phyloP scores from a whole-genome alignment of 139 green algal genomes.

The Zygnema circumcarinatum region DNA sequence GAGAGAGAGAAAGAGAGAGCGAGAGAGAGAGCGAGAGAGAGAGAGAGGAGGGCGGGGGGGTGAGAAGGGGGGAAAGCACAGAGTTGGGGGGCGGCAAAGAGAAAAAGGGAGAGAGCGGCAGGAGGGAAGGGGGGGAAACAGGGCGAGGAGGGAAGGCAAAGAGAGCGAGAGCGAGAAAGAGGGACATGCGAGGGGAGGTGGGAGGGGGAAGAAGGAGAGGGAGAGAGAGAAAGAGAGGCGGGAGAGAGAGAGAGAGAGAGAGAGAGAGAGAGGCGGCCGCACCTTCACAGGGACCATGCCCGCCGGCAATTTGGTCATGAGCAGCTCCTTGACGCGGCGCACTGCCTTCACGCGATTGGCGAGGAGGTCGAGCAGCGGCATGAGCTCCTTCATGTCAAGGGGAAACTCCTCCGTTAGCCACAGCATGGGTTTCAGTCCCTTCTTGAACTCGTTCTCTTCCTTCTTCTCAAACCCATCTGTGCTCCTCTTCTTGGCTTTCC shows the following conservation, averaged over 20 bases:
- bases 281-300: conserved; percentile 57
- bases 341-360: conserved; percentile 52
- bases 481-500: not conserved
- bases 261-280: not conserved
- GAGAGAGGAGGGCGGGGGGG: not conserved
- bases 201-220: not conserved
- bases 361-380: conserved; percentile 54
- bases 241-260: not conserved
- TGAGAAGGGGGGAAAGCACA: not conserved
- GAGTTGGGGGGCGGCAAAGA: not conserved
- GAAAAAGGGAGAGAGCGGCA: not conserved
- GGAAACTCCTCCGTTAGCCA: conserved; percentile 56
- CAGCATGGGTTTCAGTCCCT: conserved; percentile 55
- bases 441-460: conserved; percentile 50
- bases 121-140: conserved; percentile 3
- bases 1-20: not conserved
- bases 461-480: conserved; percentile 17
- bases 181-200: not conserved
- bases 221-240: not conserved
- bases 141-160: not conserved
- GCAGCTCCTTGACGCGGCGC: conserved; percentile 43
- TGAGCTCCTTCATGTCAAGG: conserved; percentile 45
- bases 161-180: not conserved
- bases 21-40: not conserved
- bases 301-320: conserved; percentile 50